A percentile compares a stretch with the other conserved stretches of the same genome.
phyloP scores from a whole-genome alignment of 2,329 filamentous ascomycete species.

The Fusarium sp. region DNA sequence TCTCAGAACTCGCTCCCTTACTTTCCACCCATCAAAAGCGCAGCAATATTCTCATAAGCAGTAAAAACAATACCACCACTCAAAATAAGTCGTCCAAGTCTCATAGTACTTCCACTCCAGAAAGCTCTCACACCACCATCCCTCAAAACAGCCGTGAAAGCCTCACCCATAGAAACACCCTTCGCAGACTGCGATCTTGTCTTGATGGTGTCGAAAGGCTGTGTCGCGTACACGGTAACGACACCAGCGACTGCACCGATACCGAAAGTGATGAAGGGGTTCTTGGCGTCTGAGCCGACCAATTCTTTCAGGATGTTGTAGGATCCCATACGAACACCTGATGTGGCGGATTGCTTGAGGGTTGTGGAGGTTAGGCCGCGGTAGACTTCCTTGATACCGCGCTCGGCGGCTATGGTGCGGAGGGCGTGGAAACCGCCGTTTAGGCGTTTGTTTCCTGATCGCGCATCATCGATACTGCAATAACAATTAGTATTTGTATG shows the following conservation, averaged over 20 bases:
- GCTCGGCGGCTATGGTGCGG: conserved; percentile 50
- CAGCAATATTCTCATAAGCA: conserved; percentile 67
- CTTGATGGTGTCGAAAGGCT: conserved; percentile 73
- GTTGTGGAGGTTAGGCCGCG: conserved; percentile 58
- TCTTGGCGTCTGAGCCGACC: conserved; percentile 36
- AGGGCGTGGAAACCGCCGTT: conserved; percentile 49
- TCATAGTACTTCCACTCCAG: conserved; percentile 76
- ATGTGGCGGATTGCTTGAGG: conserved; percentile 60
- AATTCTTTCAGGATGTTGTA: conserved; percentile 60
- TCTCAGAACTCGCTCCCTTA: neutral
- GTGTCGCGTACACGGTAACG: conserved; percentile 68
- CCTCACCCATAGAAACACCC: conserved; percentile 67
- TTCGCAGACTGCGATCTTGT: conserved; percentile 69
- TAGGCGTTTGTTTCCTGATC: conserved; percentile 45
- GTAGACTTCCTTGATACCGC: conserved; percentile 57
- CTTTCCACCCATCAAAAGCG: conserved; percentile 17
- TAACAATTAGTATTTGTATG: neutral
- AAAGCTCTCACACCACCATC: conserved; percentile 70
- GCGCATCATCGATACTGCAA: conserved; percentile 51
- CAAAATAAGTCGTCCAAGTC: conserved; percentile 70
- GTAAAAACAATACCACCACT: conserved; percentile 75
- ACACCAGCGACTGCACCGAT: conserved; percentile 71
- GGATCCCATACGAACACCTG: conserved; percentile 59
- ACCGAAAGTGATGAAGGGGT: conserved; percentile 62
- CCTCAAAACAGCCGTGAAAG: conserved; percentile 62